Conservation (phyloP, 2,329 filamentous ascomycete species). For the Cladophialophora immunda region DNA sequence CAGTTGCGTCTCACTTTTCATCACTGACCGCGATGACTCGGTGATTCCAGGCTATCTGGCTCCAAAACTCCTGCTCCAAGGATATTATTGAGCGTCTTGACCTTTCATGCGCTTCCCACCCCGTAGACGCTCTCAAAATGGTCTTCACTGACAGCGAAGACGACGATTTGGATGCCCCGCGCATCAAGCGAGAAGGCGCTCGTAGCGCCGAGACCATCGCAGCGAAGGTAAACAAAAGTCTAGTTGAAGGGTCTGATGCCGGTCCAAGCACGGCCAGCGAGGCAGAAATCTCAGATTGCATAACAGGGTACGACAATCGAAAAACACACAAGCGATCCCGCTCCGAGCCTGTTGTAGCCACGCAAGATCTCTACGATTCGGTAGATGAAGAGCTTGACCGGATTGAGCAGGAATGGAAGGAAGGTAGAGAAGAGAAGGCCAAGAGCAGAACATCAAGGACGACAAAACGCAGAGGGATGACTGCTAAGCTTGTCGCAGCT, state of each 20-base stretch:
- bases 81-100: not conserved
- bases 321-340: slow-evolving; percentile 14
- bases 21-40: not conserved
- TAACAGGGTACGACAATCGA: slow-evolving; percentile 7
- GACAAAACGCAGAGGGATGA: slow-evolving; percentile 68
- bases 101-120: not conserved
- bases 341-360: not conserved
- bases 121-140: slow-evolving; percentile 17
- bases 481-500: slow-evolving; percentile 62
- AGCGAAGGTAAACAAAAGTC: slow-evolving; percentile 14
- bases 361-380: slow-evolving; percentile 22
- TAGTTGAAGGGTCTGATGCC: not conserved
- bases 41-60: not conserved
- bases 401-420: slow-evolving; percentile 27
- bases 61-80: not conserved
- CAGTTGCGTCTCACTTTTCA: not conserved
- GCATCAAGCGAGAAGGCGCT: slow-evolving; percentile 18
- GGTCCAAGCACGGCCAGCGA: slow-evolving; percentile 12
- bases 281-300: slow-evolving; percentile 14
- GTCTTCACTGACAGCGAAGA: slow-evolving; percentile 38
- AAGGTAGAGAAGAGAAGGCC: slow-evolving; percentile 4
- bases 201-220: slow-evolving; percentile 4
- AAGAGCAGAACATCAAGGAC: slow-evolving; percentile 16
- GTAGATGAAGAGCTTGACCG: slow-evolving; percentile 26
- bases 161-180: slow-evolving; percentile 32